These are phyloP conservation scores for Daldinia loculata DNA, from an alignment of 495 filamentous ascomycete genomes.

Conservation along the genomic window DNA sequence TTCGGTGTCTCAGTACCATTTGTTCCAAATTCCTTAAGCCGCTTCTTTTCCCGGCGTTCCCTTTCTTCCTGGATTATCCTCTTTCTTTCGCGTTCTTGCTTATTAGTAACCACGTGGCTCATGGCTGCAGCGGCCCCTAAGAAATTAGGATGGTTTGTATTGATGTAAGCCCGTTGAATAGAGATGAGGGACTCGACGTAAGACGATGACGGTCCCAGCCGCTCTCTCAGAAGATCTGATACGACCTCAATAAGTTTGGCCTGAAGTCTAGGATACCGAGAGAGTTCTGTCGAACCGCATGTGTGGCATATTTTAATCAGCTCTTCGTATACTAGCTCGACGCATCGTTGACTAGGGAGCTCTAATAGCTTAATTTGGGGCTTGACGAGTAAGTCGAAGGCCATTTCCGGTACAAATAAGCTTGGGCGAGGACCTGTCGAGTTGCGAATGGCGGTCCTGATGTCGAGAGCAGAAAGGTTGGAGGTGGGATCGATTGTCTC, in stretches of 20 bases:
- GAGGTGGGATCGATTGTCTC: constrained; percentile 95
- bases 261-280: constrained; percentile 91
- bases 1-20: constrained; percentile 78
- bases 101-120: constrained; percentile 91
- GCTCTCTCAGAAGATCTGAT: constrained; percentile 92
- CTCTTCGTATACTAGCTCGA: constrained; percentile 98
- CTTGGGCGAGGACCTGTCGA: constrained; percentile 96
- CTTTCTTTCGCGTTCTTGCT: constrained; percentile 91
- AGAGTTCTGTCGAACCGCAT: constrained; percentile 92
- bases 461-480: constrained; percentile 95
- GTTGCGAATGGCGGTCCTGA: constrained; percentile 97
- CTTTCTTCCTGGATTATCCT: constrained; percentile 80
- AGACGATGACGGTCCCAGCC: constrained; percentile 82
- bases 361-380: constrained; percentile 98
- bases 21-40: constrained; percentile 78
- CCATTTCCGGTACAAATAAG: constrained; percentile 95
- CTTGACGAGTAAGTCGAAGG: constrained; percentile 97
- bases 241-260: constrained; percentile 98
- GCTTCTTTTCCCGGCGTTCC: constrained; percentile 80
- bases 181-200: constrained; percentile 97
- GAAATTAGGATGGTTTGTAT: constrained; percentile 99
- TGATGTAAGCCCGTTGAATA: constrained; percentile 98
- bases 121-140: constrained; percentile 97
- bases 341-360: constrained; percentile 93
- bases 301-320: constrained; percentile 99